phyloP scores from a whole-genome alignment of 345 rosid genomes.

The Citrus trifoliata region DNA sequence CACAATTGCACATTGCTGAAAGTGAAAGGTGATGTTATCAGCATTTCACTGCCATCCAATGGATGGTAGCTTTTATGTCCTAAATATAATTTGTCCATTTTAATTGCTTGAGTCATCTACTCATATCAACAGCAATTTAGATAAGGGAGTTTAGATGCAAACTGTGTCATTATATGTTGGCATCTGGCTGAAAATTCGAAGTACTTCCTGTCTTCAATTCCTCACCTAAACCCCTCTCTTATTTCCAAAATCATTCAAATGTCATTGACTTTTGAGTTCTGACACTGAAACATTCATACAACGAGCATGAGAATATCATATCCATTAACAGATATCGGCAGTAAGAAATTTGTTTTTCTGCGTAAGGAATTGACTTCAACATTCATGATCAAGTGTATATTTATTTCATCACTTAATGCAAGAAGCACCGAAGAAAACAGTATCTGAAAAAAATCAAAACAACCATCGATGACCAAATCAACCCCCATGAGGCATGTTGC shows the following conservation, averaged over 20 bases:
- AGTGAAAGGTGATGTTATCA: too few species aligned
- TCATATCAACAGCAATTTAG: too few species aligned
- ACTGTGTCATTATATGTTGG: neutral
- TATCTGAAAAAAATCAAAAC: constrained; percentile 12
- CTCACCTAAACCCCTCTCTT: neutral
- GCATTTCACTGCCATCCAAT: too few species aligned
- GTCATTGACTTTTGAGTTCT: neutral
- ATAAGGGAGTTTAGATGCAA: too few species aligned
- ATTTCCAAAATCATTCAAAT: neutral
- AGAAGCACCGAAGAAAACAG: constrained; percentile 10
- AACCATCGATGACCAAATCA: constrained; percentile 11
- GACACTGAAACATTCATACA: neutral
- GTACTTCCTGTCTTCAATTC: neutral
- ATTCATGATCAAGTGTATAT: constrained; percentile 10
- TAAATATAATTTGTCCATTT: too few species aligned
- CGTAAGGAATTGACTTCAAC: neutral
- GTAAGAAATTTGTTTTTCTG: neutral
- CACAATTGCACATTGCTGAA: too few species aligned
- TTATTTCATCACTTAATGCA: constrained; percentile 19
- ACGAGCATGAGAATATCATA: neutral
- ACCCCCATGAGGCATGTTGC: constrained; percentile 1
- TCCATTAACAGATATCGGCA: neutral
- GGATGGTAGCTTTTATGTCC: too few species aligned
- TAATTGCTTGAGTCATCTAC: too few species aligned
- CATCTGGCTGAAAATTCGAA: neutral